A percentile compares a stretch with the other conserved stretches of the same genome.
phyloP scores from a whole-genome alignment of 106 monocot genomes.

The Dioscorea dumetorum region DNA sequence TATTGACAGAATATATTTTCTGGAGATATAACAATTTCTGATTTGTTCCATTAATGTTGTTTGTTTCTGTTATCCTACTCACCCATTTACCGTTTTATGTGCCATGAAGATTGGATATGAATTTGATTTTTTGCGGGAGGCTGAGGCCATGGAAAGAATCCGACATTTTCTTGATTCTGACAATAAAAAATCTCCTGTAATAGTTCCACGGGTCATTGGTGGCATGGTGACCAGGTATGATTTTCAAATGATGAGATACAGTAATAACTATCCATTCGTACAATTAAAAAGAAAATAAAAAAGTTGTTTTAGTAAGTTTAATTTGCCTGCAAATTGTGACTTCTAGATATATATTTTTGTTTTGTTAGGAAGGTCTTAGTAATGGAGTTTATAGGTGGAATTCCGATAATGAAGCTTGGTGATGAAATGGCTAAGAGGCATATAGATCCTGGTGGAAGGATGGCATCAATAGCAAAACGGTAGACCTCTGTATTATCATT shows the following conservation, averaged over 20 bases:
- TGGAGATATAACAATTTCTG: too few species aligned
- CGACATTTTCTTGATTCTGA: conserved; percentile 35
- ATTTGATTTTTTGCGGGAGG: conserved; percentile 88
- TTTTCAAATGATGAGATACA: conserved; percentile 1
- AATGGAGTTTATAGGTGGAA: conserved; percentile 94
- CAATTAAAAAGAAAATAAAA: too few species aligned
- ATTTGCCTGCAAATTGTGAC: background rate
- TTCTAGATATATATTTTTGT: conserved; percentile 1
- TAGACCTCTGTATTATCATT: conserved; percentile 36
- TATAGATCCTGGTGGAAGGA: conserved; percentile 76
- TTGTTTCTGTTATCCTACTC: too few species aligned
- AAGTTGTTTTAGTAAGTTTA: too few species aligned
- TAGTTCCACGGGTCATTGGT: conserved; percentile 62
- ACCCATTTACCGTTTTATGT: background rate
- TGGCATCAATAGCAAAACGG: conserved; percentile 73
- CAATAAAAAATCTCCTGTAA: conserved; percentile 77
- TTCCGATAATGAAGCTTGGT: conserved; percentile 87
- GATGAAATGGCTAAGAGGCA: conserved; percentile 80
- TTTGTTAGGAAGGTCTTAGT: conserved; percentile 73
- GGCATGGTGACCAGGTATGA: conserved; percentile 80
- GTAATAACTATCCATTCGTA: too few species aligned
- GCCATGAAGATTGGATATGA: conserved; percentile 67
- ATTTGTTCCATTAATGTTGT: too few species aligned
- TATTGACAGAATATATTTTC: too few species aligned
- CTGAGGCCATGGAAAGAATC: conserved; percentile 87